Conservation (phyloP, 352 stramenopile species). For the Phytophthora tubulina region DNA sequence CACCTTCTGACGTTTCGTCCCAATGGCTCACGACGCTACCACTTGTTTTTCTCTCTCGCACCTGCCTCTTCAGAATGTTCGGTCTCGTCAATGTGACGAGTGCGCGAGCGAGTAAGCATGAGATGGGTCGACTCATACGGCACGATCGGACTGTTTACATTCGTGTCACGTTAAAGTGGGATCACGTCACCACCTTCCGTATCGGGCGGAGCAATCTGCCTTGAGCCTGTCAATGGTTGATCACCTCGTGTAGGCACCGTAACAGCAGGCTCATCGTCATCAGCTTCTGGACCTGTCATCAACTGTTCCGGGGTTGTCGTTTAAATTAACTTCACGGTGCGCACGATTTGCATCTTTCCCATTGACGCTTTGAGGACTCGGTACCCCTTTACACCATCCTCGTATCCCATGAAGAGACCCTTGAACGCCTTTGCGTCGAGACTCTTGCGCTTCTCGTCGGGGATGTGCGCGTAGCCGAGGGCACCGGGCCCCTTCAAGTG, state of each 20-base stretch:
- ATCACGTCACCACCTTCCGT: conserved; percentile 1
- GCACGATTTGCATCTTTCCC: conserved; percentile 10
- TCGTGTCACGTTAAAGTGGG: neutral
- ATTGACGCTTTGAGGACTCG: conserved; percentile 7
- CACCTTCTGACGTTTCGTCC: too few species aligned
- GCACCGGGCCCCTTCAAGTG: conserved; percentile 20
- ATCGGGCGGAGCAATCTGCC: neutral
- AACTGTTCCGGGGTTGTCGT: neutral
- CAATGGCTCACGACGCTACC: too few species aligned
- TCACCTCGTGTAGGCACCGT: neutral
- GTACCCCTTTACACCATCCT: conserved; percentile 2
- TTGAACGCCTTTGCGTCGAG: conserved; percentile 6
- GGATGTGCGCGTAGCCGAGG: conserved; percentile 33
- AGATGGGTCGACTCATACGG: too few species aligned
- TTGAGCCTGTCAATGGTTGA: neutral
- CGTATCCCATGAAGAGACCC: conserved; percentile 36
- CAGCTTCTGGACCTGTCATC: neutral
- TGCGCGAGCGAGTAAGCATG: too few species aligned
- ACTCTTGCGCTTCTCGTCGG: conserved; percentile 29
- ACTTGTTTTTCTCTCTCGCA: too few species aligned
- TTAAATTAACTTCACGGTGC: neutral
- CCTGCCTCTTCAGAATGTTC: too few species aligned
- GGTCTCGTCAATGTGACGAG: too few species aligned
- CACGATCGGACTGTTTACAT: neutral
- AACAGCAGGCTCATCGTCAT: neutral